A percentile compares a stretch with the other conserved stretches of the same genome.
phyloP scores from a whole-genome alignment of 805 yeast genomes.

The Jamesozyma lodderae region DNA sequence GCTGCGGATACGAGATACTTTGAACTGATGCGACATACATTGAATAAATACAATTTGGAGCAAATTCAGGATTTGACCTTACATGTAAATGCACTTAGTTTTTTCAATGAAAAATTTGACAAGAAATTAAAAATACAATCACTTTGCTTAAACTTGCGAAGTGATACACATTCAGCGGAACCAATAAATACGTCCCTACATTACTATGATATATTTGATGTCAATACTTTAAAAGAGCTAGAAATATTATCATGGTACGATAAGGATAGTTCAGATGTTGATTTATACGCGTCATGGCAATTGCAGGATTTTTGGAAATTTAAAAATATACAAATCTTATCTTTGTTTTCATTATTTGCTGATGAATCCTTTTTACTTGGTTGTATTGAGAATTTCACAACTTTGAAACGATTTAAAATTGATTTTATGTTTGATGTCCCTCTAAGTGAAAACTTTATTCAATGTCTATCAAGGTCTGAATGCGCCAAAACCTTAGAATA shows the following conservation, averaged over 20 bases:
- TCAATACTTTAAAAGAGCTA: constrained; percentile 20
- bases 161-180: constrained; percentile 18
- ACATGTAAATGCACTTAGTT: constrained; percentile 22
- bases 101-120: constrained; percentile 13
- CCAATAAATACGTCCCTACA: constrained; percentile 5
- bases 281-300: constrained; percentile 20
- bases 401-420: constrained; percentile 27
- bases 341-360: constrained; percentile 28
- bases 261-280: constrained; percentile 6
- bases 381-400: constrained; percentile 19
- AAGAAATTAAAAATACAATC: constrained; percentile 18
- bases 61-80: constrained; percentile 18
- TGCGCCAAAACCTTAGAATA: constrained; percentile 24
- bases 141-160: constrained; percentile 23
- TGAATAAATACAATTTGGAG: constrained; percentile 13
- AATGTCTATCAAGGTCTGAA: constrained; percentile 6
- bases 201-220: constrained; percentile 29
- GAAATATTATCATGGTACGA: constrained; percentile 35
- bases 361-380: constrained; percentile 19
- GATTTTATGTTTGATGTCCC: constrained; percentile 28
- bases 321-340: constrained; percentile 24
- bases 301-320: constrained; percentile 27
- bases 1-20: constrained; percentile 13
- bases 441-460: constrained; percentile 14
- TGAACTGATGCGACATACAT: constrained; percentile 6